Base-by-base conservation (phyloP, 768 basidiomycete genomes). In the Tylopilus balloui region DNA sequence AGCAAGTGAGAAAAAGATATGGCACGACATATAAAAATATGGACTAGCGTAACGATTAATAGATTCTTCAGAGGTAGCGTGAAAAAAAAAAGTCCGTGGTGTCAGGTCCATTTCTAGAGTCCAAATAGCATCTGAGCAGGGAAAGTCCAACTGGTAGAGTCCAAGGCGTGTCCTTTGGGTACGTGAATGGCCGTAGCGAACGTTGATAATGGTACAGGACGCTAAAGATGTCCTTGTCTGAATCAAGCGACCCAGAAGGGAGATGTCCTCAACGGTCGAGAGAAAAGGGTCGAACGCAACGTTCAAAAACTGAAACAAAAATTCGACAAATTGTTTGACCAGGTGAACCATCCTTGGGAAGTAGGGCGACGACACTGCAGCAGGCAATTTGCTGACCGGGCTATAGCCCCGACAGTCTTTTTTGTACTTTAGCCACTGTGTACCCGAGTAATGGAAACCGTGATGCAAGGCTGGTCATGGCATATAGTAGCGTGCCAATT, bases 401-500 rank as follows among this genome's bases (percentile, higher is more conserved):
- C 46, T 57, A 68, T 50, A 66, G 59, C 40, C 62, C 64, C 7
- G 65, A 50, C 20, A 68, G 47, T 51, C 68, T 47, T 51, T 67
- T 67, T 51, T 69, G 67, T 24, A 58, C 59, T 38, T 66, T 67
- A 35, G 61, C 50, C 32, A 55, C 64, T 9, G 66, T 54, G 38
- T 67, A 67, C 6, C 64, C 58, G 49, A 83, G 69, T 52, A 88
- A 68, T 27, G 86, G 86, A 63, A 82, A 86, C 40, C 73, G 73
- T 11, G 77, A 64, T 51, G 77, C 75, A 38, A 88, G 76, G 48
- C 70, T 77, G 50, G 72, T 81, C 77, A 88, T 78, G 52, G 81
- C 83, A 55, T 77, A 83, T 24, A 84, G 69, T 43, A 88, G 64
- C 15, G 78, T 72, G 28, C 72, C 73, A 35, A 86, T 77, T 51